Base-by-base conservation (phyloP, 2,329 filamentous ascomycete species). In the Paramyrothecium roridum region DNA sequence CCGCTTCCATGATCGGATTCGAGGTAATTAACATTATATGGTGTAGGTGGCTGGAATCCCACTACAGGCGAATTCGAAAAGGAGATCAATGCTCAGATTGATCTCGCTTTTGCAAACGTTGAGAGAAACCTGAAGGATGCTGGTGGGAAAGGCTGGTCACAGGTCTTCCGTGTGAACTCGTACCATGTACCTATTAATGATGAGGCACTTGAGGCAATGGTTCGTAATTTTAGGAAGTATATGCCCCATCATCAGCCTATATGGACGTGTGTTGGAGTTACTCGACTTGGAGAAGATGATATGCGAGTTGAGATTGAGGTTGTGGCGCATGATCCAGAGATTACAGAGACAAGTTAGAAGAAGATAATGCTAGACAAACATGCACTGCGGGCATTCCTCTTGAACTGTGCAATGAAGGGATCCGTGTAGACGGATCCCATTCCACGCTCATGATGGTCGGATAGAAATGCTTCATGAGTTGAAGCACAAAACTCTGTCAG, bases 241-340 rank as follows among this genome's bases (percentile, higher is more conserved):
- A 77, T 80, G 68, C 80, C 80, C 0, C 62, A 78, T 33, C 80
- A 85, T 60, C 63, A 75, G 56, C 81, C 82, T 0, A 69, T 82
- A 1, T 82, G 79, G 79, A 86, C 82, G 0, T 73, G 68, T 55
- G 68, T 86, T 16, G 81, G 78, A 0, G 82, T 86, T 1, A 60
- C 69, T 2, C 61, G 69, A 34, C 63, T 86, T 8, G 81, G 70
- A 0, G 65, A 73, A 54, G 73, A 76, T 26, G 74, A 72, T 33
- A 86, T 86, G 83, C 65, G 71, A 21, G 74, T 86, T 3, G 83
- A 86, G 69, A 80, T 86, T 65, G 83, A 86, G 65, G 81, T 83
- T 11, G 70, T 71, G 10, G 80, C 80, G 1, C 68, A 79, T 66
- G 74, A 73, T 56, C 63, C 60, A 1, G 73, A 77, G 20, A 72